Conservation (phyloP, 108 stramenopile genomes). For the Aurantiochytrium sp. region DNA sequence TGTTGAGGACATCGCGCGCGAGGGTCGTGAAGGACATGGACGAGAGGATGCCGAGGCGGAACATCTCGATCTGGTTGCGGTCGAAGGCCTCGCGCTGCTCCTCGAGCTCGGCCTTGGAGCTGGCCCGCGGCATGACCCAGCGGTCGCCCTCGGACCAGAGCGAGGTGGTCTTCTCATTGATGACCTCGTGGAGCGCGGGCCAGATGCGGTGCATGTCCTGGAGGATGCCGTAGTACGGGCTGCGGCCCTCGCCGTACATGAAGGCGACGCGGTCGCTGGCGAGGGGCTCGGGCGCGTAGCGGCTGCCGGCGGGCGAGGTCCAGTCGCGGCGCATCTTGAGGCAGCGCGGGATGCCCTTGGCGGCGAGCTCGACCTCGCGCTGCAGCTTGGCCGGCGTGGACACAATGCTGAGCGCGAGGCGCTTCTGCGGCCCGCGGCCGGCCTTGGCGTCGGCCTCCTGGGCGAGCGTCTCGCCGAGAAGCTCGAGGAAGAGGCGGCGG, state of each 20-base stretch:
- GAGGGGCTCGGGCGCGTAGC: neutral
- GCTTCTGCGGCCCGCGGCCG: neutral
- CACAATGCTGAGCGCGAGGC: neutral
- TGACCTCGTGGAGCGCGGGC: neutral
- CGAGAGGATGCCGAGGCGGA: neutral
- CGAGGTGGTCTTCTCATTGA: neutral
- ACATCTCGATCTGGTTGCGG: neutral
- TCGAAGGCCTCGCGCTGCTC: neutral
- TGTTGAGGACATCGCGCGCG: neutral
- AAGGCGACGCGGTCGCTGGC: neutral
- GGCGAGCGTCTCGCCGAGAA: neutral
- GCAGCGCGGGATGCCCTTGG: neutral
- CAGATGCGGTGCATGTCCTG: neutral
- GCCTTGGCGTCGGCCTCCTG: neutral
- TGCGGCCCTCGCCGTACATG: neutral
- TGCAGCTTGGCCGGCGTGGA: neutral
- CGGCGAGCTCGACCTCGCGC: neutral
- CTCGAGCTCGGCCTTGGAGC: neutral
- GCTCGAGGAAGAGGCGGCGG: neutral
- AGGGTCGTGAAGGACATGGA: neutral
- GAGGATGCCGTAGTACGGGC: neutral
- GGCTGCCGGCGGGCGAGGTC: neutral
- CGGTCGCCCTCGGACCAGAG: neutral
- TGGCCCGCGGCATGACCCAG: neutral
- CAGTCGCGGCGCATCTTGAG: slow-evolving; percentile 3